Base-by-base conservation (phyloP, 805 yeast species). In the Dipodascopsis uninucleata region DNA sequence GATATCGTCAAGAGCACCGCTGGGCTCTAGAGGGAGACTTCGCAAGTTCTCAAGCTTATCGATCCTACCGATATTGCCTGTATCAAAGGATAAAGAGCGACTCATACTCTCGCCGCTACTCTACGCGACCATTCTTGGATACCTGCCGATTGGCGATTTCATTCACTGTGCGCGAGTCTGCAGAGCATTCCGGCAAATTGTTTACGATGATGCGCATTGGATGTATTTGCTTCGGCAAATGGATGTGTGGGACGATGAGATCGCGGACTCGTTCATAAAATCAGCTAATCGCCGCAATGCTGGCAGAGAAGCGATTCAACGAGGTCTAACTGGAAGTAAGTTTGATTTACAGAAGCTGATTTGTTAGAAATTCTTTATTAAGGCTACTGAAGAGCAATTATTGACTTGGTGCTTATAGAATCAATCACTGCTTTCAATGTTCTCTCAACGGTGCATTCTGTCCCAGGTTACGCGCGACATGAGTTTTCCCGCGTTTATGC, bases 401-500 rank as follows among this genome's bases (percentile, higher is more conserved):
- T 18, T 23, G 9, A 9, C 20, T 12, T 23, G 14, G 31, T 28
- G 26, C 31, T 8, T 36, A 3, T 24, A 39, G 45, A 14, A 10
- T n/a, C 33, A 7, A 28, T 58, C 14, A 54, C 60, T 43, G 71
- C 74, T 1, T 57, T 72, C 39, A 58, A 57, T 6, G 72, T 75
- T 41, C 56, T 72, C 33, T 62, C 36, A 36, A 8, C 56, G 59
- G 12, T 58, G 58, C 29, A 61, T 56, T 45, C 58, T 56, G 4
- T 58, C 62, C 17, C 58, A 53, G 43, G 55, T 5, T 50, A 56
- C n/a, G 75, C 75, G 28, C 63, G 65, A 45, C 57, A 49, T 41
- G 76, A 70, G 45, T 62, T 72, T 28, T 55, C 69, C 28, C 58
- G 61, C 41, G 66, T 77, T 10, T 65, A 69, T 47, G 60, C 61